These are phyloP conservation scores for Mayamaea pseudoterrestris DNA, from an alignment of 108 stramenopile species.

Conservation along the genomic window DNA sequence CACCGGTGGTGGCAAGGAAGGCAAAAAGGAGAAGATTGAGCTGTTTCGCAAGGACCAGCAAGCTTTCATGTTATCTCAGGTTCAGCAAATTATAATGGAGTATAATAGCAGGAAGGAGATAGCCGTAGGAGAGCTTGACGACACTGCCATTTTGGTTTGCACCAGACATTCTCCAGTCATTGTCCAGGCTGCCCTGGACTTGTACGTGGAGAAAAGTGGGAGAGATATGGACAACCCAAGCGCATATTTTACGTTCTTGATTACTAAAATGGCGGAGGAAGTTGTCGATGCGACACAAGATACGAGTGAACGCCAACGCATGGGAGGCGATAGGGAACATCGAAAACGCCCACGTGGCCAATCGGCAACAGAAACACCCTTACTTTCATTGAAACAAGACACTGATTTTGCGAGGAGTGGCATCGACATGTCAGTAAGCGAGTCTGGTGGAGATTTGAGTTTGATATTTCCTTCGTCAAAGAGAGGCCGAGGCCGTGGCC, in stretches of 20 bases:
- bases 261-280: slow-evolving; percentile 66
- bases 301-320: background rate
- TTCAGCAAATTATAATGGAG: slow-evolving; percentile 63
- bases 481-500: no score
- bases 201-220: slow-evolving; percentile 66
- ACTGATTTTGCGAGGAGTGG: background rate
- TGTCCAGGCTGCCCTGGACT: slow-evolving; percentile 54
- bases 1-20: slow-evolving; percentile 51
- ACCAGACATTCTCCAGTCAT: slow-evolving; percentile 70
- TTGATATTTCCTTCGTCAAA: no score
- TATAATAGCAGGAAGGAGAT: slow-evolving; percentile 64
- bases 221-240: slow-evolving; percentile 67
- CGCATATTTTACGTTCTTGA: slow-evolving; percentile 59
- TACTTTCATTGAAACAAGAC: no score
- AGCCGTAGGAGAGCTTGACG: slow-evolving; percentile 74
- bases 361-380: background rate
- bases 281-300: slow-evolving; percentile 38
- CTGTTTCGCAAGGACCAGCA: slow-evolving; percentile 66
- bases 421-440: background rate
- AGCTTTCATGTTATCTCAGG: slow-evolving; percentile 58
- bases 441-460: background rate
- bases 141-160: slow-evolving; percentile 67
- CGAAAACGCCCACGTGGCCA: no score
- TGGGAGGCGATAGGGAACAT: no score
- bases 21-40: slow-evolving; percentile 51